A percentile compares a stretch with the other conserved stretches of the same genome.
phyloP scores from a whole-genome alignment of 805 yeast genomes.

The Ogataea nitratoaversa region DNA sequence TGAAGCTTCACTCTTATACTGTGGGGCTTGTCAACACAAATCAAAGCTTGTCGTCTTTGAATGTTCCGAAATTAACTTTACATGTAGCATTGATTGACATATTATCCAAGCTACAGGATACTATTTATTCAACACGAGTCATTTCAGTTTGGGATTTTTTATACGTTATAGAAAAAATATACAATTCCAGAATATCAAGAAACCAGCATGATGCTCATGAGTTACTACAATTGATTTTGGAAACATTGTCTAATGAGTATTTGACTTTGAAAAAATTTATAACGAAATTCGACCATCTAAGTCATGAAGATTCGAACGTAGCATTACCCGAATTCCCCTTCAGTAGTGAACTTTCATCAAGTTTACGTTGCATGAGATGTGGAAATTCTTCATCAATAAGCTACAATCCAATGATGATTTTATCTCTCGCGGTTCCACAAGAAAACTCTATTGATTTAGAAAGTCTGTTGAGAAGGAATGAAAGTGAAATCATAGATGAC shows the following conservation, averaged over 20 bases:
- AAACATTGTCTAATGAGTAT: constrained; percentile 69
- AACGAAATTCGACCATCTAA: not conserved
- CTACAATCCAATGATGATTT: constrained; percentile 59
- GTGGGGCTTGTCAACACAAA: not conserved
- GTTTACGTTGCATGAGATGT: constrained; percentile 68
- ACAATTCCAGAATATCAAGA: constrained; percentile 68
- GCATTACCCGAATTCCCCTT: constrained; percentile 68
- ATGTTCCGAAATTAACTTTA: constrained; percentile 41
- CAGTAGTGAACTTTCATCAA: constrained; percentile 60
- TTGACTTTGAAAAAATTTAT: constrained; percentile 2
- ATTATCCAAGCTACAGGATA: constrained; percentile 56
- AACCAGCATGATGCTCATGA: constrained; percentile 97
- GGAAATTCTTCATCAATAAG: constrained; percentile 53
- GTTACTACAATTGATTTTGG: constrained; percentile 73
- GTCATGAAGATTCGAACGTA: not conserved
- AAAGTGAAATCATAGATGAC: constrained; percentile 67
- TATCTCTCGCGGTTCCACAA: constrained; percentile 75
- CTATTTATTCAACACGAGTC: constrained; percentile 48
- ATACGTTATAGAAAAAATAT: constrained; percentile 65
- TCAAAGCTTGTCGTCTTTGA: not conserved
- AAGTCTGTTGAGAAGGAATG: constrained; percentile 51
- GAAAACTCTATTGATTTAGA: constrained; percentile 34
- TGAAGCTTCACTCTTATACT: constrained; percentile 18
- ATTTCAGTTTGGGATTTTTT: constrained; percentile 78
- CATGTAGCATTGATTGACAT: constrained; percentile 55